Evolutionary conservation across 306 rosid genomes (phyloP), one percentile per base, ranked within the genome.

Genomic region (Vigna mungo): DNA sequence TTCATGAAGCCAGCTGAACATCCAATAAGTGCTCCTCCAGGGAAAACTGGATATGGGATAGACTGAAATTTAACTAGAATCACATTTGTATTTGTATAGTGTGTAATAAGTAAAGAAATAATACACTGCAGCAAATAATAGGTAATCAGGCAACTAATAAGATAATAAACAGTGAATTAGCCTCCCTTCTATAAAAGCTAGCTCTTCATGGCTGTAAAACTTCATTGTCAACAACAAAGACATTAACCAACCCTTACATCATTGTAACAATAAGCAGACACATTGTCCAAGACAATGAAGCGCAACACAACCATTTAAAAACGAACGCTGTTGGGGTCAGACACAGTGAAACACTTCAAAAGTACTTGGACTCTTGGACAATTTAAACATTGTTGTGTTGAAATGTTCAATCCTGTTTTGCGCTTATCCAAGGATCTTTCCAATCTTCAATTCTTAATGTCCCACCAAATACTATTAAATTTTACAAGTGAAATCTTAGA

Each of bases 21-120:
- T 81, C 98, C 98, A 73, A 95, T 82, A 66, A 92, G 74, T 53
- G 93, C 98, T 84, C 98, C 98, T 79, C 97, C 98, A 53, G 98
- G 97, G 78, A 95, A 95, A 89, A 89, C 98, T 86, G 98, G 98
- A 89, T 95, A 95, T 68, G 98, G 97, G 88, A 95, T 85, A 84
- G 97, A 95, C 98, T 95, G 98, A 88, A 95, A 94, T 88, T 90
- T 89, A 86, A 92, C 92, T 86, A 75, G 88, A 67, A 89, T 90
- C 89, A 87, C 80, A 85, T 85, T 75, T 48, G 47, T 80, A 85
- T 81, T 85, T 87, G 78, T 75, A 71, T 74, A 79, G 77, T 54
- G 79, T 23, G 34, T 66, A 60, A 41, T 56, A 47, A 65, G 23
- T 72, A 70, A 9, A 71, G 52, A 75, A 82, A 73, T 55, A 14